Conservation (phyloP, 1,284 basidiomycete genomes). For the Agroathelia rolfsii region DNA sequence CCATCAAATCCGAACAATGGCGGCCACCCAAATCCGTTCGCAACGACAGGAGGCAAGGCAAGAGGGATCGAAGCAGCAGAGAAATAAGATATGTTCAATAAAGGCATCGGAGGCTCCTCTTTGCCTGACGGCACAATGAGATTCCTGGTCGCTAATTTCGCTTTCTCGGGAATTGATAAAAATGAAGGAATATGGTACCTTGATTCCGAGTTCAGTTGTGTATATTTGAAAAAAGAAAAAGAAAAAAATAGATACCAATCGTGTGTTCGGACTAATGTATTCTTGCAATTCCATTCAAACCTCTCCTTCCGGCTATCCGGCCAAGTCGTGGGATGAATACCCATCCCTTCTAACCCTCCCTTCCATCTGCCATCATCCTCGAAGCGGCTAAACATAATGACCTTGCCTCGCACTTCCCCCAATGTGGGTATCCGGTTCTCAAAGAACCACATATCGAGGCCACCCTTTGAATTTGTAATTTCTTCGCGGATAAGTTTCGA, state of each 20-base stretch:
- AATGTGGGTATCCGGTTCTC: conserved; percentile 68
- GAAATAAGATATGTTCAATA: conserved; percentile 63
- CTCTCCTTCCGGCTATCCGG: conserved; percentile 63
- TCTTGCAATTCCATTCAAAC: conserved; percentile 67
- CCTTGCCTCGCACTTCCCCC: conserved; percentile 76
- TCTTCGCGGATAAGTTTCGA: conserved; percentile 57
- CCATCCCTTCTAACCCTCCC: conserved; percentile 55
- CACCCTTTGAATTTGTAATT: conserved; percentile 46
- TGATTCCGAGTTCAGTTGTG: conserved; percentile 4
- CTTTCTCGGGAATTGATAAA: conserved; percentile 72
- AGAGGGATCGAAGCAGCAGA: conserved; percentile 78
- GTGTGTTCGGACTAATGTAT: conserved; percentile 60
- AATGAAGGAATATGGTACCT: conserved; percentile 76
- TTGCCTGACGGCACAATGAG: conserved; percentile 37
- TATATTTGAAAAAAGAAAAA: conserved; percentile 6
- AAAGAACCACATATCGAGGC: conserved; percentile 66
- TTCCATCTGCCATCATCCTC: conserved; percentile 60
- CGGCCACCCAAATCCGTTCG: conserved; percentile 76
- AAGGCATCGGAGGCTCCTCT: conserved; percentile 29
- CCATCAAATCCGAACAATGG: conserved; percentile 68
- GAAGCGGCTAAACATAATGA: conserved; percentile 77
- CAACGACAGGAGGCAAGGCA: conserved; percentile 62
- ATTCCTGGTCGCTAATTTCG: conserved; percentile 40
- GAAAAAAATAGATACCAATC: conserved; percentile 56
- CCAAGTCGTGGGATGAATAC: conserved; percentile 77